A percentile compares a stretch with the other conserved stretches of the same genome.
These are phyloP conservation scores for Cyanidiococcus yangmingshanensis DNA, from an alignment of 23 red algal genomes.

Conservation along the genomic window DNA sequence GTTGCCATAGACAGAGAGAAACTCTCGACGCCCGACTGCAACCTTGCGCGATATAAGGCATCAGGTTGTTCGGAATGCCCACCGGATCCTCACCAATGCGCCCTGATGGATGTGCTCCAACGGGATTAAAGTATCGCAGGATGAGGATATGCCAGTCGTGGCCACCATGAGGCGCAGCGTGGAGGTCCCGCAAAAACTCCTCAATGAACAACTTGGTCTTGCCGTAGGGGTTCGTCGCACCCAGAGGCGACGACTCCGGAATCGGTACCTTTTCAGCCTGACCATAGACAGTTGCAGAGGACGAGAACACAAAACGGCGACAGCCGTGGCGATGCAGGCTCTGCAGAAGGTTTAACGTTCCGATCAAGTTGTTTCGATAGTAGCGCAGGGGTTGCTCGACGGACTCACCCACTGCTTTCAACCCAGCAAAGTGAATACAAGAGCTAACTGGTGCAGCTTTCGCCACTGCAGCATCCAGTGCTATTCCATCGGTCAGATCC, in stretches of 20 bases:
- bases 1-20: slow-evolving; percentile 80
- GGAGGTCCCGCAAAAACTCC: slow-evolving; percentile 80
- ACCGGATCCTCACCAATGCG: slow-evolving; percentile 88
- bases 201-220: slow-evolving; percentile 99
- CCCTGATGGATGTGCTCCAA: slow-evolving; percentile 75
- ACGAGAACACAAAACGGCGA: slow-evolving; percentile 97
- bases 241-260: slow-evolving; percentile 55
- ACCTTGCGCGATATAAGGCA: slow-evolving; percentile 99
- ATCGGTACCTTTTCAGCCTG: slow-evolving; percentile 83
- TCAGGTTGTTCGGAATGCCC: slow-evolving; percentile 97
- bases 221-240: slow-evolving; percentile 96
- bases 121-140: slow-evolving; percentile 99
- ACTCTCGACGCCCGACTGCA: slow-evolving; percentile 70
- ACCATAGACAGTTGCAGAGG: slow-evolving; percentile 97
- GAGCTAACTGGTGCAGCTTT: slow-evolving; percentile 53
- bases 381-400: slow-evolving; percentile 84
- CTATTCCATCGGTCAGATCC: slow-evolving; percentile 55
- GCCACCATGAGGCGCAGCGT: slow-evolving; percentile 34
- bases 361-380: slow-evolving; percentile 93
- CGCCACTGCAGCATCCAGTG: slow-evolving; percentile 53
- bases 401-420: slow-evolving; percentile 96
- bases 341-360: slow-evolving; percentile 77
- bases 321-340: slow-evolving; percentile 57
- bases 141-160: slow-evolving; percentile 73
- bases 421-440: slow-evolving; percentile 98